Conservation (phyloP, 768 basidiomycete genomes). For the Boletus rubropictus region DNA sequence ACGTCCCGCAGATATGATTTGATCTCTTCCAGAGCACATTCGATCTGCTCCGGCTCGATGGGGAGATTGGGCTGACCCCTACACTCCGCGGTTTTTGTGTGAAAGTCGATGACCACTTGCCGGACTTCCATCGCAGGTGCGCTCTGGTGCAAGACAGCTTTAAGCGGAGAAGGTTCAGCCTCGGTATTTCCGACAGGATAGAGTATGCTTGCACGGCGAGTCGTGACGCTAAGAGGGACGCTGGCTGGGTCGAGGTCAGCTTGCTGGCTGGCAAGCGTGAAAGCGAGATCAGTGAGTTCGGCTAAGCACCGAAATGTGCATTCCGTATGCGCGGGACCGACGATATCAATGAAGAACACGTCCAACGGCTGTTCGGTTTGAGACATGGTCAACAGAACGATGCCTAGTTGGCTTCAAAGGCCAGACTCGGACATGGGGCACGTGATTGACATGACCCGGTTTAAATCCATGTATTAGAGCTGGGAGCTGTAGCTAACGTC, state of each 20-base stretch:
- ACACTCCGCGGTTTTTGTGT: constrained; percentile 10
- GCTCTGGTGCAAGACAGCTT: constrained; percentile 14
- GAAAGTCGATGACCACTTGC: constrained; percentile 17
- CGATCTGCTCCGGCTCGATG: constrained; percentile 17
- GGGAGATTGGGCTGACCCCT: constrained; percentile 12
- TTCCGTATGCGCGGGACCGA: background rate
- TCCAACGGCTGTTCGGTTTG: constrained; percentile 7
- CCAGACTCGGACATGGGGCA: no score
- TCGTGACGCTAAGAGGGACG: no score
- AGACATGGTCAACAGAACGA: constrained; percentile 6
- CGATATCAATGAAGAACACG: constrained; percentile 14
- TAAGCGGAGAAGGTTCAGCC: constrained; percentile 5
- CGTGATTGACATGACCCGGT: background rate
- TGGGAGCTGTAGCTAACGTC: background rate
- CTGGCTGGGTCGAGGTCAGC: background rate
- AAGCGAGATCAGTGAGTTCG: constrained; percentile 19
- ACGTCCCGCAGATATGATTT: constrained; percentile 10
- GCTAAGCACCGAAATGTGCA: constrained; percentile 9
- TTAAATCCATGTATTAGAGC: background rate
- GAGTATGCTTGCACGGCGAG: constrained; percentile 15
- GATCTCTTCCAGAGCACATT: constrained; percentile 12
- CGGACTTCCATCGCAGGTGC: constrained; percentile 2
- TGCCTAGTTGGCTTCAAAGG: no score
- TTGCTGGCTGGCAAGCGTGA: constrained; percentile 8
- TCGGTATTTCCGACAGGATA: constrained; percentile 7